Percentiles rank a stretch among this genome's conserved stretches.
phyloP scores from a whole-genome alignment of 1,284 basidiomycete species.

The Trametes hirsuta region DNA sequence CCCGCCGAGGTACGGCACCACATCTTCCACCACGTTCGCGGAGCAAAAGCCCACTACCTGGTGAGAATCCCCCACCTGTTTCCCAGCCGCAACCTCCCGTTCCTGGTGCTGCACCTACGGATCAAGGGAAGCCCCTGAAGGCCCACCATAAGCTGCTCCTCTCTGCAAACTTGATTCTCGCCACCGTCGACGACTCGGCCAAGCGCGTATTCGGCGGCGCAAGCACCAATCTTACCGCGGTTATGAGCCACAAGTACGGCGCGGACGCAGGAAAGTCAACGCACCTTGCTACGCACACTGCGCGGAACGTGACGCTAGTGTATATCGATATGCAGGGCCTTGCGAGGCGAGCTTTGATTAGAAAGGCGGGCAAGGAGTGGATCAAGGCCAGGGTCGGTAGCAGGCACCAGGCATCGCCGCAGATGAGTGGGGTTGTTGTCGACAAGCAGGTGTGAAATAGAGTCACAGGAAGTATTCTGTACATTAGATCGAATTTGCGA shows the following conservation, averaged over 20 bases:
- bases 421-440: conserved; percentile 23
- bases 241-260: conserved; percentile 73
- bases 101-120: not conserved
- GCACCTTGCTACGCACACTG: conserved; percentile 61
- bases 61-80: conserved; percentile 10
- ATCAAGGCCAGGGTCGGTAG: conserved; percentile 43
- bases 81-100: not conserved
- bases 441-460: conserved; percentile 9
- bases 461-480: not conserved
- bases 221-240: conserved; percentile 56
- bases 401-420: not conserved
- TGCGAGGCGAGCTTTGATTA: conserved; percentile 70
- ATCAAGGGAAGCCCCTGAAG: conserved; percentile 23
- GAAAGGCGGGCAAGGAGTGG: conserved; percentile 57
- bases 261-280: conserved; percentile 59
- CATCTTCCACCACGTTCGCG: conserved; percentile 15
- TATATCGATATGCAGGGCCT: conserved; percentile 78
- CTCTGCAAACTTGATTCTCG: conserved; percentile 74
- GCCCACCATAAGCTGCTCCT: conserved; percentile 55
- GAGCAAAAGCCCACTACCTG: conserved; percentile 12
- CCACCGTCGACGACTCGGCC: conserved; percentile 70
- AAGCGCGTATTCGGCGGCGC: conserved; percentile 62
- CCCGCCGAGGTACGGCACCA: conserved; percentile 16
- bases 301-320: conserved; percentile 73
- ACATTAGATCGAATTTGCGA: not conserved